These are phyloP conservation scores for Epithele typhae DNA, from an alignment of 768 basidiomycete species.

Conservation along the genomic window DNA sequence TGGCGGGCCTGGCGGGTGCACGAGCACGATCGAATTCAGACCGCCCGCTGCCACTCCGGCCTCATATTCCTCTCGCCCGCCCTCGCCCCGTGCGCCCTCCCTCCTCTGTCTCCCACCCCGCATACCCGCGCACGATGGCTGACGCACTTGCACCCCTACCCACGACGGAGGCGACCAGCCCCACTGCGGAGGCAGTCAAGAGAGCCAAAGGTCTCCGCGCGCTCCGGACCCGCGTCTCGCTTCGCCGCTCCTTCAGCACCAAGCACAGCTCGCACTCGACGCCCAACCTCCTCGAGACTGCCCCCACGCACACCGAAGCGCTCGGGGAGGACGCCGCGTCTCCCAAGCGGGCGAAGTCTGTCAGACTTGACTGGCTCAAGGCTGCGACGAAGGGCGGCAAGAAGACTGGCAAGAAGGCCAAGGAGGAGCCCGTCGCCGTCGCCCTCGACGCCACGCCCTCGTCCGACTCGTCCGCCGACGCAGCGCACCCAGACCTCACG, in stretches of 20 bases:
- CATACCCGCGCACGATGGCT: background rate
- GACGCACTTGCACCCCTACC: background rate
- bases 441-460: conserved; percentile 1
- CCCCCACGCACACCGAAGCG: background rate
- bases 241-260: conserved; percentile 11
- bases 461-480: background rate
- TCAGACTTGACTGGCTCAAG: conserved; percentile 20
- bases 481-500: background rate
- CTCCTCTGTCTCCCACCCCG: background rate
- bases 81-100: background rate
- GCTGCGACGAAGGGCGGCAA: conserved; percentile 5
- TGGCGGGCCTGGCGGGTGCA: background rate
- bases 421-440: conserved; percentile 10
- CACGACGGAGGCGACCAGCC: background rate
- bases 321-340: background rate
- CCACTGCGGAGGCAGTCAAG: conserved; percentile 1
- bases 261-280: conserved; percentile 12
- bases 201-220: conserved; percentile 11
- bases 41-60: background rate
- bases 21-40: background rate
- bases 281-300: conserved; percentile 1
- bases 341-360: conserved; percentile 9
- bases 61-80: too few species aligned
- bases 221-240: conserved; percentile 8
- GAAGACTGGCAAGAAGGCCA: conserved; percentile 4